These are phyloP conservation scores for Pseudozyma sp. DNA, from an alignment of 1,284 basidiomycete genomes.

Conservation along the genomic window DNA sequence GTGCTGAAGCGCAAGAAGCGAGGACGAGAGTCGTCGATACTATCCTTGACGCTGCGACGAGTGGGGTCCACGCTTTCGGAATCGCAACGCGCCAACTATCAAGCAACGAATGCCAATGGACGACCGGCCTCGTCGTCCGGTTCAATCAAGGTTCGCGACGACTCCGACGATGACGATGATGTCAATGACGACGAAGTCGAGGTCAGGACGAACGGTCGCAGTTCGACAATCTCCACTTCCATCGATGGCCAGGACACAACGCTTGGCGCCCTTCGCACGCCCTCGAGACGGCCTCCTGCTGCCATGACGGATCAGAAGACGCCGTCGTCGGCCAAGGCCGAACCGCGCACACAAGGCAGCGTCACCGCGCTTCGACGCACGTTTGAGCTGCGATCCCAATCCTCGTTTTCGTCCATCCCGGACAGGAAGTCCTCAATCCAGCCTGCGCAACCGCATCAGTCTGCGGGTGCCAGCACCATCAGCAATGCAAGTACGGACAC, in stretches of 20 bases:
- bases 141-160: conserved; percentile 28
- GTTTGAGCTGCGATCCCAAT: conserved; percentile 42
- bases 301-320: conserved; percentile 8
- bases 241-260: conserved; percentile 20
- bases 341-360: conserved; percentile 25
- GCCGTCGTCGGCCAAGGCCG: conserved; percentile 15
- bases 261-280: conserved; percentile 13
- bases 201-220: conserved; percentile 9
- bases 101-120: conserved; percentile 23
- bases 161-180: conserved; percentile 10
- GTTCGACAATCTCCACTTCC: conserved; percentile 12
- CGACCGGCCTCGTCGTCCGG: conserved; percentile 16
- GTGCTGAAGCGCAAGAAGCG: conserved; percentile 61
- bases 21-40: conserved; percentile 55
- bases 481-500: conserved; percentile 35
- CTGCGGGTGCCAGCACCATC: conserved; percentile 18
- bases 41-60: conserved; percentile 55
- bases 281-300: conserved; percentile 15
- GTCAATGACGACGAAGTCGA: conserved; percentile 4
- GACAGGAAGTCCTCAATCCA: conserved; percentile 43
- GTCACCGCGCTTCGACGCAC: conserved; percentile 30
- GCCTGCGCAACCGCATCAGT: conserved; percentile 13
- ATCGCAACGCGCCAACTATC: conserved; percentile 18
- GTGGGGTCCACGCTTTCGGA: conserved; percentile 58
- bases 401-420: conserved; percentile 38